Evolutionary conservation across 805 yeast species (phyloP).

Genomic region (Kodamaea sagamina): DNA sequence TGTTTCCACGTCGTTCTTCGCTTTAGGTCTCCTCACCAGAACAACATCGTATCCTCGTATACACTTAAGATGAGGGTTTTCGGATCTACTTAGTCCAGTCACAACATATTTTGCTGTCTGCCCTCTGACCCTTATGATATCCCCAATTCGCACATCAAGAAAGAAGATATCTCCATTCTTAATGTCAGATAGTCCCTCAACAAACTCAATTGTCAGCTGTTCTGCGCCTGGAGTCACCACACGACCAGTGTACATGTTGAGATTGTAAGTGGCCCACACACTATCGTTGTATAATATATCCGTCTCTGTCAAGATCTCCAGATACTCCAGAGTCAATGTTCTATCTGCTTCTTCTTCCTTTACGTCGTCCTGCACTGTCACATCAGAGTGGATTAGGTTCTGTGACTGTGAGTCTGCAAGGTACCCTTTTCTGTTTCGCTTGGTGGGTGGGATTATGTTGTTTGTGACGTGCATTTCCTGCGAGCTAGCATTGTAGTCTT

Average conservation of each 20-base stretch:
- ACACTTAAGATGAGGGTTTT: conserved; percentile 41
- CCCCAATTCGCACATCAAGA: conserved; percentile 61
- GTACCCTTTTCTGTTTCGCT: conserved; percentile 1
- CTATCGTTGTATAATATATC: conserved; percentile 26
- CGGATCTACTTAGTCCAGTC: conserved; percentile 2
- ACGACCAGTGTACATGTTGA: conserved; percentile 53
- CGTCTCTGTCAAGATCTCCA: conserved; percentile 10
- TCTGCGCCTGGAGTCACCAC: conserved; percentile 31
- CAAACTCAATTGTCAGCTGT: conserved; percentile 38
- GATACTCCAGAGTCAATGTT: not conserved
- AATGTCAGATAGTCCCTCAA: conserved; percentile 38
- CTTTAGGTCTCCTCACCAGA: conserved; percentile 29
- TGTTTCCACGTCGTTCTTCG: conserved; percentile 10
- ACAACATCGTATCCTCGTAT: conserved; percentile 63
- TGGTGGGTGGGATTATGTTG: conserved; percentile 1
- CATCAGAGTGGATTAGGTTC: conserved; percentile 4
- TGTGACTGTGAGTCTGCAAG: conserved; percentile 1
- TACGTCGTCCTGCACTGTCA: conserved; percentile 5
- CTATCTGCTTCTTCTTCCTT: not conserved
- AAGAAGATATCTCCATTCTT: conserved; percentile 42
- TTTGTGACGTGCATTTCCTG: conserved; percentile 2
- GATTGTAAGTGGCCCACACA: conserved; percentile 56
- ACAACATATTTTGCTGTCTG: conserved; percentile 39
- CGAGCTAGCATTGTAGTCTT: conserved; percentile 12
- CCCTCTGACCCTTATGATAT: conserved; percentile 42